These are phyloP conservation scores for Neofusicoccum umdonicola DNA, from an alignment of 2,329 filamentous ascomycete species.

Conservation along the genomic window DNA sequence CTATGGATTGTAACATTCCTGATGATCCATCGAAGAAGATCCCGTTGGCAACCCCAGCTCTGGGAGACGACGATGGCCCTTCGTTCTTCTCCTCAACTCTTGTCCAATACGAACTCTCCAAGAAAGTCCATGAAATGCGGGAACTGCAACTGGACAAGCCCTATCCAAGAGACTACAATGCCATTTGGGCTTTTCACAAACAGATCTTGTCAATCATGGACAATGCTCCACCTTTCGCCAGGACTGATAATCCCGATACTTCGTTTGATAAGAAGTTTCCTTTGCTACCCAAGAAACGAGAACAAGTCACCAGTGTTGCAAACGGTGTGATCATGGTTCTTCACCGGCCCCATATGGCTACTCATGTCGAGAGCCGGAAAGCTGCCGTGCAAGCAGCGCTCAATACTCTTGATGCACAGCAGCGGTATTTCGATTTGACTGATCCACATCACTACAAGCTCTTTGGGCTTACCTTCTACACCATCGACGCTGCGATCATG, in stretches of 20 bases:
- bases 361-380: background rate
- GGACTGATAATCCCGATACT: background rate
- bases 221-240: background rate
- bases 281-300: background rate
- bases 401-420: background rate
- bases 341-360: slow-evolving; percentile 2
- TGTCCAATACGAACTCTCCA: background rate
- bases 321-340: slow-evolving; percentile 1
- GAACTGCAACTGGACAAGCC: background rate
- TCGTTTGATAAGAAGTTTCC: background rate
- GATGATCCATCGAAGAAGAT: background rate
- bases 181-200: background rate
- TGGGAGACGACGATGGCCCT: background rate
- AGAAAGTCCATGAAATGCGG: slow-evolving; percentile 1
- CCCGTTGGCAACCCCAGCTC: background rate
- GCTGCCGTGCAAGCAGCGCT: background rate
- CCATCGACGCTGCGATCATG: background rate
- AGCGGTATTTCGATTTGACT: background rate
- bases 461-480: background rate
- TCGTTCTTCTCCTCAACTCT: background rate
- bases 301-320: background rate
- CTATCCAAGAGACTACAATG: background rate
- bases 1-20: slow-evolving; percentile 3
- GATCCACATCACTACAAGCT: background rate
- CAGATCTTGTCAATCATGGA: background rate